Base-by-base conservation (phyloP, 495 filamentous ascomycete species). In the Penicillium desertorum region DNA sequence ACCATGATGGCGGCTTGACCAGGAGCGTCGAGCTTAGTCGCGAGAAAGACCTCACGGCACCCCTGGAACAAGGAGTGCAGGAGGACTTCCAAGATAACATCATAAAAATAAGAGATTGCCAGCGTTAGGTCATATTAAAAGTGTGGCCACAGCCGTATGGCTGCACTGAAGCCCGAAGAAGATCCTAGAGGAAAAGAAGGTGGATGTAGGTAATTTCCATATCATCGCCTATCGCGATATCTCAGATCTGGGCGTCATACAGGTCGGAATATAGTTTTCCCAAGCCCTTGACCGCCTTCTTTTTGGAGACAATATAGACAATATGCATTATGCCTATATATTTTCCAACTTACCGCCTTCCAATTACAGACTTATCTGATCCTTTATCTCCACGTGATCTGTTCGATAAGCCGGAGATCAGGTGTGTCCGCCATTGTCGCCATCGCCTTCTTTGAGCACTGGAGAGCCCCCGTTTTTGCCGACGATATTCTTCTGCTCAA, bases 31-130 rank as follows among this genome's bases (percentile, higher is more conserved):
- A 61, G 48, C 64, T 67, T 52, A 68, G 58, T 63, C 50, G 69
- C 61, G 63, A 60, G 44, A 58, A 66, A 54, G 64, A 71, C 55
- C 63, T 70, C 57, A 62, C 55, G 25, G 67, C 63, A 62, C 68
- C 71, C 74, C 69, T 71, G 41, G 66, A 67, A 64, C 53, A 72
- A 65, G 72, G 73, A 59, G 65, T 36, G 62, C 64, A 68, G 50
- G 62, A 64, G 36, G 56, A 60, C 58, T 67, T 68, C 66, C 64
- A 71, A 63, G 54, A 64, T 63, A 67, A 57, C 60, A 66, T 71
- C 46, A 46, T 65, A 53, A 51, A 20, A 20, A 42, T 4, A 12
- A 43, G 1, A n/a, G 36, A 32, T 10, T 44, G 27, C 3, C 22
- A 19, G 41, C 7, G 32, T 65, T 66, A 74, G 59, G 64, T 64